These are phyloP conservation scores for Narthecium ossifragum DNA, from an alignment of 106 monocot genomes.

Conservation along the genomic window DNA sequence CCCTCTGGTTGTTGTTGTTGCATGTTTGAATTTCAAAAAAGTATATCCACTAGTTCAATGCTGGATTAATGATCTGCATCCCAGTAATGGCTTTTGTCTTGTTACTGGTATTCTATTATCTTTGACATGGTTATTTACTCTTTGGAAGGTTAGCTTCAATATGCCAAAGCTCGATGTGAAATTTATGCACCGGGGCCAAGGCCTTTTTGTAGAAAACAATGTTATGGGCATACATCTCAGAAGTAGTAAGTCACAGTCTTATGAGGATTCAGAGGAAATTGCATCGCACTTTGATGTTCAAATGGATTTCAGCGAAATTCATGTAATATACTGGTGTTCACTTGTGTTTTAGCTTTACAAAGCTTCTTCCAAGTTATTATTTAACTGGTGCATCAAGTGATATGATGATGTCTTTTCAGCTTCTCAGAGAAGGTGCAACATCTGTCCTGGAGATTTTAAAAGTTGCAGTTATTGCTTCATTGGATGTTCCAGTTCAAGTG, in stretches of 20 bases:
- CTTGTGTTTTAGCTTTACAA: not conserved
- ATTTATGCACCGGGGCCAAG: conserved; percentile 47
- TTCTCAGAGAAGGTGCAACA: conserved; percentile 52
- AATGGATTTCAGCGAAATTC: conserved; percentile 85
- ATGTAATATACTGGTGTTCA: conserved; percentile 42
- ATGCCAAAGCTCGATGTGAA: conserved; percentile 84
- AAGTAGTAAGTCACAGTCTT: conserved; percentile 36
- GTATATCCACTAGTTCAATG: no score
- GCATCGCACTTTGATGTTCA: conserved; percentile 72
- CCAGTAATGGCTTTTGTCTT: no score
- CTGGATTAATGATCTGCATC: no score
- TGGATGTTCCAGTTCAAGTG: conserved; percentile 82
- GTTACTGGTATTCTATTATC: no score
- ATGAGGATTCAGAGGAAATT: conserved; percentile 67
- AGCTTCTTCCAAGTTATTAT: not conserved
- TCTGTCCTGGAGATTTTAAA: conserved; percentile 78
- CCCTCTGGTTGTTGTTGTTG: no score
- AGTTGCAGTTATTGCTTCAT: conserved; percentile 61
- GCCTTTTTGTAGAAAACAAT: conserved; percentile 49
- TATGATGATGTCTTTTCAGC: conserved; percentile 39
- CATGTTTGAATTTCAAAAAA: no score
- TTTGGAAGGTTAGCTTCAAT: conserved; percentile 95
- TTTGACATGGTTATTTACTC: conserved; percentile 34
- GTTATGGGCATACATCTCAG: conserved; percentile 69
- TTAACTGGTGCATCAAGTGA: conserved; percentile 12